phyloP scores from a whole-genome alignment of 345 rosid species.

The Raphanus raphanistrum region DNA sequence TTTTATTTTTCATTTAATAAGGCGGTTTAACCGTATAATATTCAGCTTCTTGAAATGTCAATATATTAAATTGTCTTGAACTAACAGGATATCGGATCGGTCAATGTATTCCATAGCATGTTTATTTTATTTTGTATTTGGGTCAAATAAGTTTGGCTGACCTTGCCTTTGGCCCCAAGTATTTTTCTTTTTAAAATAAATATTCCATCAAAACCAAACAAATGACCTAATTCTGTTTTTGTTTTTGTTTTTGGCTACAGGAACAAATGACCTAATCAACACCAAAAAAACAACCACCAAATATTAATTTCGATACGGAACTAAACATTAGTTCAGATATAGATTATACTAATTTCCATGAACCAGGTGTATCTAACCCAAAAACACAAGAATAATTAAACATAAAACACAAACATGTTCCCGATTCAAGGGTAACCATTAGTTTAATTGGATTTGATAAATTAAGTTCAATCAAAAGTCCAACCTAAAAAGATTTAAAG shows the following conservation, averaged over 20 bases:
- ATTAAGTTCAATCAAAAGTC: slow-evolving; percentile 16
- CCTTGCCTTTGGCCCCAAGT: neutral
- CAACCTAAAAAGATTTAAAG: slow-evolving; percentile 3
- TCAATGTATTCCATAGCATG: neutral
- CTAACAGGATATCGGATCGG: neutral
- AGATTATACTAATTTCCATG: neutral
- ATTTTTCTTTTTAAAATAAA: neutral
- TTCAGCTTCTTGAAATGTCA: neutral
- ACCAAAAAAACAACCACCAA: neutral
- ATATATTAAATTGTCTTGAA: neutral
- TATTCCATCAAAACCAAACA: neutral
- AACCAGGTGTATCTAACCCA: neutral
- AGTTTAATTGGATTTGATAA: slow-evolving; percentile 6
- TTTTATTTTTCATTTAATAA: neutral
- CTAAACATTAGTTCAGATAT: neutral
- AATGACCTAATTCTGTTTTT: neutral
- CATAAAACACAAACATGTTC: neutral
- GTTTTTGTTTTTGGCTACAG: no score
- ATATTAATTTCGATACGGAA: neutral
- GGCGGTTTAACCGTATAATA: neutral
- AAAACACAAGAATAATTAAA: neutral
- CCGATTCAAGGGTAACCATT: neutral
- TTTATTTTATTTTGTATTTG: neutral
- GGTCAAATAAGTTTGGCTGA: neutral
- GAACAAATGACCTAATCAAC: neutral